Evolutionary conservation across 1,139 yeast species (phyloP).

Genomic region (Yamadazyma aaseri): DNA sequence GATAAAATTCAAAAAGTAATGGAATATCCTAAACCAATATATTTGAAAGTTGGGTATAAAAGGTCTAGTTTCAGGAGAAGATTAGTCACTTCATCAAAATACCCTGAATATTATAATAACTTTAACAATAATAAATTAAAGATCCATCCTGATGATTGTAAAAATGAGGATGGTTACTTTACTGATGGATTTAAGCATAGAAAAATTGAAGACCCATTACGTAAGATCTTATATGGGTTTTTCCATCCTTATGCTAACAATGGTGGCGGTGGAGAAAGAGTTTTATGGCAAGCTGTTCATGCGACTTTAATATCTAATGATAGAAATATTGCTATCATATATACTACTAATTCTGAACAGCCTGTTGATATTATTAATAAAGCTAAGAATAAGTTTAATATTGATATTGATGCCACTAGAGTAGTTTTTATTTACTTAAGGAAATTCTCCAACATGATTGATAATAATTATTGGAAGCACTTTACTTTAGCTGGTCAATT

Average conservation of each 20-base stretch:
- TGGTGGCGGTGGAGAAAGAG: conserved; percentile 98
- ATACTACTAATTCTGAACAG: conserved; percentile 65
- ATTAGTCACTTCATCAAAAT: conserved; percentile 47
- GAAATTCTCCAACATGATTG: conserved; percentile 59
- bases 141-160: conserved; percentile 30
- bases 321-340: conserved; percentile 64
- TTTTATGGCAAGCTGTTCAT: conserved; percentile 89
- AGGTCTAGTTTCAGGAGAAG: conserved; percentile 52
- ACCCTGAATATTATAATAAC: conserved; percentile 52
- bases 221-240: conserved; percentile 66
- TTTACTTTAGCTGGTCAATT: conserved; percentile 88
- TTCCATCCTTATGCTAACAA: conserved; percentile 96
- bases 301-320: conserved; percentile 57
- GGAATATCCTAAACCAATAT: conserved; percentile 33
- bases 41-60: conserved; percentile 37
- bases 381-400: conserved; percentile 65
- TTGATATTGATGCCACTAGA: conserved; percentile 51
- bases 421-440: conserved; percentile 70
- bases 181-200: conserved; percentile 32
- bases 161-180: conserved; percentile 24
- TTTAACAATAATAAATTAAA: conserved; percentile 39
- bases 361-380: conserved; percentile 55
- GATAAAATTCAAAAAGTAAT: conserved; percentile 37
- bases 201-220: conserved; percentile 34
- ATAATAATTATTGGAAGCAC: conserved; percentile 71